Conservation (phyloP, 768 basidiomycete genomes). For the Lentinus tigrinus region DNA sequence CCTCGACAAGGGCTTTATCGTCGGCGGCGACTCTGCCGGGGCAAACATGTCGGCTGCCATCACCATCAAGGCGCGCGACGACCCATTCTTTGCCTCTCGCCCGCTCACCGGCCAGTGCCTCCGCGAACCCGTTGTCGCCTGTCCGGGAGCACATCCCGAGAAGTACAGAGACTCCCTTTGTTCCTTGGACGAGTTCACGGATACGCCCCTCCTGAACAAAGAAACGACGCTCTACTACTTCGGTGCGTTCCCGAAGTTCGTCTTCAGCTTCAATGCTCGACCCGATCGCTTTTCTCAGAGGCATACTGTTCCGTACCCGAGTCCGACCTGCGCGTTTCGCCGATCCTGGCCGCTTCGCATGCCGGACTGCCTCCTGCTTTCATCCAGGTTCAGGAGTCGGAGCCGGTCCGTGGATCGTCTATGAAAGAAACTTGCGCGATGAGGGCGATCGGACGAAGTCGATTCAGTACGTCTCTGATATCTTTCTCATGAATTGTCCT, state of each 20-base stretch:
- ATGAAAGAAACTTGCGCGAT: constrained; percentile 23
- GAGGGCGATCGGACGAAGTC: constrained; percentile 21
- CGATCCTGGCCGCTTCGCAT: constrained; percentile 21
- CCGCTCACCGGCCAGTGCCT: constrained; percentile 28
- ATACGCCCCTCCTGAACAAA: background rate
- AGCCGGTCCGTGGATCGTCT: constrained; percentile 29
- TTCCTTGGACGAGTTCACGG: background rate
- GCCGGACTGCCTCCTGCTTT: constrained; percentile 22
- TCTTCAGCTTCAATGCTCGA: too few relatives aligned
- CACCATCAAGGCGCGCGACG: constrained; percentile 22
- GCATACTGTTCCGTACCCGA: background rate
- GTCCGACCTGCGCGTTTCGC: constrained; percentile 12
- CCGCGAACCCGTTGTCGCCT: constrained; percentile 18
- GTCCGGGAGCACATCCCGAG: constrained; percentile 21
- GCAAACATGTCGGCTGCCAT: constrained; percentile 23
- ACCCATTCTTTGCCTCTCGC: constrained; percentile 19
- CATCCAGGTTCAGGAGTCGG: constrained; percentile 25
- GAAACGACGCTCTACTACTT: background rate
- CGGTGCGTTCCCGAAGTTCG: background rate
- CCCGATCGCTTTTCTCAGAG: background rate
- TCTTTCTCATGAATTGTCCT: background rate
- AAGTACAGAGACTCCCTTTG: constrained; percentile 7
- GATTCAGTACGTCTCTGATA: constrained; percentile 18
- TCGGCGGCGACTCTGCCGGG: constrained; percentile 27
- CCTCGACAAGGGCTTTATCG: constrained; percentile 24